Base-by-base conservation (phyloP, 2,329 filamentous ascomycete species). In the Cercospora berteroae region DNA sequence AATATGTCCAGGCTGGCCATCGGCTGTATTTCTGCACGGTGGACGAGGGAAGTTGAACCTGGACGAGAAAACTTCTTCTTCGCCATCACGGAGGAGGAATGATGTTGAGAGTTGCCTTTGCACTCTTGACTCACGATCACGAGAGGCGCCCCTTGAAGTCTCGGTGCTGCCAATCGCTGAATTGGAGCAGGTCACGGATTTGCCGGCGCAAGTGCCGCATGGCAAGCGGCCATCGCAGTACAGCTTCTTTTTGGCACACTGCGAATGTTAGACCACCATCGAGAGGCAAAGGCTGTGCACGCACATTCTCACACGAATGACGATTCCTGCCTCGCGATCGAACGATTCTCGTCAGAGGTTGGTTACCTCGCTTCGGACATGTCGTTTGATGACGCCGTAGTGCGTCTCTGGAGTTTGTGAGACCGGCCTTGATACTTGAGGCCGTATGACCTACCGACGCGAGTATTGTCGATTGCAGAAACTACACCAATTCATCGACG, bases 11-110 rank as follows among this genome's bases (percentile, higher is more conserved):
- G 31, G 23, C 13, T 18, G 12, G 33, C 36, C 52, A 9, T 50
- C 42, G 29, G 64, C 50, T 5, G 36, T 63, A 6, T 56, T 25
- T 27, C 50, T 44, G 5, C n/a, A 29, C 1, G 50, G 48, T n/a
- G 33, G 59, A 20, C 52, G 60, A n/a, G 64, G 59, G n/a, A 66
- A 66, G 18, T 66, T 66, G 60, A 66, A 66, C 13, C 50, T 39
- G 33, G 64, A 52, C 10, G 64, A 58, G 52, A 66, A 66, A 7
- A 66, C 59, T n/a, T 63, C 64, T 50, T 66, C 64, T 33, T 66
- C 59, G 9, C 39, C 50, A 42, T 66, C 64, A 10, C 59, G 59
- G 29, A 66, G 64, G 8, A 66, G 42, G 18, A 66, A 66, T 6
- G 64, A 33, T 12, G 42, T 52, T 2, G 64, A 66, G 18, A 33